Conservation (phyloP, 257 asterid genomes). For the Craterostigma plantagineum region DNA sequence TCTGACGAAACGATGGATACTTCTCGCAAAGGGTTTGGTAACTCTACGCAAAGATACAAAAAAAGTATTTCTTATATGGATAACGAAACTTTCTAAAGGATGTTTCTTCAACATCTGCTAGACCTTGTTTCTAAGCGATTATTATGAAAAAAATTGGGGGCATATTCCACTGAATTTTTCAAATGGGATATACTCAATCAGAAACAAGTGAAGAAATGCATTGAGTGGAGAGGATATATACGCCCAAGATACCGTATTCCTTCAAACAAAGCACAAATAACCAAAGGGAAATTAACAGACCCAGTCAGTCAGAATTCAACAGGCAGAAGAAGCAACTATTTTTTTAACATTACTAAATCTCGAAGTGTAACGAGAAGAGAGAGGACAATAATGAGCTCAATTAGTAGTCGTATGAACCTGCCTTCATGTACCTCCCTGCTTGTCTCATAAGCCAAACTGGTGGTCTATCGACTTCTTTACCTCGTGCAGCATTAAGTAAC, state of each 20-base stretch:
- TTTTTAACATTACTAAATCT: neutral
- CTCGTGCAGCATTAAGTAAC: slow-evolving; percentile 73
- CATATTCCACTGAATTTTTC: too few relatives aligned
- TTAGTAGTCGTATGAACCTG: slow-evolving; percentile 50
- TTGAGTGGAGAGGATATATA: too few relatives aligned
- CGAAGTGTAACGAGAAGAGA: neutral
- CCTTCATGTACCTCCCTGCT: slow-evolving; percentile 99
- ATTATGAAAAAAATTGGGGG: too few relatives aligned
- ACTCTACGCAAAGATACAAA: slow-evolving; percentile 36
- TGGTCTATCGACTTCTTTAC: slow-evolving; percentile 88
- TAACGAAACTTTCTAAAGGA: too few relatives aligned
- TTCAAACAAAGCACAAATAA: slow-evolving; percentile 13
- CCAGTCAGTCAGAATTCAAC: too few relatives aligned
- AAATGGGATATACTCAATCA: too few relatives aligned
- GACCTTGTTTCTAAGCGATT: too few relatives aligned
- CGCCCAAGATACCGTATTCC: too few relatives aligned
- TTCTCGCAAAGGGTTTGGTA: slow-evolving; percentile 89
- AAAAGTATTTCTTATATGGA: neutral
- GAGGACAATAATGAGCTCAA: slow-evolving; percentile 1
- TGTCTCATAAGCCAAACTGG: slow-evolving; percentile 99
- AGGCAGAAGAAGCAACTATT: too few relatives aligned
- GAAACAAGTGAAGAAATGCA: too few relatives aligned
- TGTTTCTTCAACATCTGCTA: too few relatives aligned
- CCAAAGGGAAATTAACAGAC: slow-evolving; percentile 4
- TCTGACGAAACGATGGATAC: slow-evolving; percentile 89